Percentiles rank a stretch among this genome's conserved stretches.
Evolutionary conservation across 2,329 filamentous ascomycete species (phyloP).

Genomic region (Sclerotinia subarctica): DNA sequence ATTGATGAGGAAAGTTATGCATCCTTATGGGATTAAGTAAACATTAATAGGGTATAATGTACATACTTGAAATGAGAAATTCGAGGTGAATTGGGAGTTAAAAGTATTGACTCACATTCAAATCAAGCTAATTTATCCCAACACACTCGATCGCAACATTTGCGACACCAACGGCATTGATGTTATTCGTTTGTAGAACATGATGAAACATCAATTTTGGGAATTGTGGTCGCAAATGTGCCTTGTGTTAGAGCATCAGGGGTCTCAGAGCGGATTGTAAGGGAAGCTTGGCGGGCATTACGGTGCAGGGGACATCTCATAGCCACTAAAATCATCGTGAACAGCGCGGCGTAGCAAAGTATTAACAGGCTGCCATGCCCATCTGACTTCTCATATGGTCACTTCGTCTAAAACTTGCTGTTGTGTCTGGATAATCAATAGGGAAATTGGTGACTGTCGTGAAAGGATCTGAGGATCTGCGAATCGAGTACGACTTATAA

Average conservation of each 20-base stretch:
- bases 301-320: not conserved
- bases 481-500: slow-evolving; percentile 10
- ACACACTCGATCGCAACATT: slow-evolving; percentile 7
- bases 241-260: slow-evolving; percentile 14
- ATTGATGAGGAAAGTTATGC: not conserved
- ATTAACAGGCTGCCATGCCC: slow-evolving; percentile 14
- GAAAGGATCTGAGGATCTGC: slow-evolving; percentile 15
- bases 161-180: slow-evolving; percentile 8
- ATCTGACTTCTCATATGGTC: not conserved
- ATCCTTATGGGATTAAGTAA: not conserved
- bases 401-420: not conserved
- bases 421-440: slow-evolving; percentile 9
- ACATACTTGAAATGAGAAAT: not conserved
- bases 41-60: not conserved
- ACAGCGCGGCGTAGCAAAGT: slow-evolving; percentile 9
- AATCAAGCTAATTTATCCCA: slow-evolving; percentile 3
- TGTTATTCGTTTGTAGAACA: slow-evolving; percentile 4
- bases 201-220: slow-evolving; percentile 16
- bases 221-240: slow-evolving; percentile 7
- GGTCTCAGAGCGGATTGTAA: not conserved
- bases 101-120: not conserved
- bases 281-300: slow-evolving; percentile 9
- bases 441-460: slow-evolving; percentile 9
- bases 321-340: slow-evolving; percentile 18
- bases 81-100: not conserved